These are phyloP conservation scores for Wallacemonas rigidus DNA, from an alignment of 208 protist species.

Conservation along the genomic window DNA sequence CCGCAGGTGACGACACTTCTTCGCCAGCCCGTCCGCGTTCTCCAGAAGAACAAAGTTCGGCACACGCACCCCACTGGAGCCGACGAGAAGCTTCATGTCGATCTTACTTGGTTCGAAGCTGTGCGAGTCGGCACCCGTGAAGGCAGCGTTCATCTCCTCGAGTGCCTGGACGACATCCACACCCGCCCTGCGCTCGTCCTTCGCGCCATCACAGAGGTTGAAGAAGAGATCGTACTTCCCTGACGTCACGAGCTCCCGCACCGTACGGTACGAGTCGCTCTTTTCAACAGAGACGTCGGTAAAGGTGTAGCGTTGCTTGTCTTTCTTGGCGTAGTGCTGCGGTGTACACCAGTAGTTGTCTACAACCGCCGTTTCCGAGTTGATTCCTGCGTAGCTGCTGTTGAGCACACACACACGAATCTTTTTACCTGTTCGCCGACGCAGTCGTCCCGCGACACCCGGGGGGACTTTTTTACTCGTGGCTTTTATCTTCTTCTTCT, in stretches of 20 bases:
- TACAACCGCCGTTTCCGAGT: constrained; percentile 69
- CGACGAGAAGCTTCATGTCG: constrained; percentile 90
- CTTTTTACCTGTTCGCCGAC: constrained; percentile 19
- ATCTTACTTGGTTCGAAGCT: constrained; percentile 90
- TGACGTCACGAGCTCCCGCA: constrained; percentile 79
- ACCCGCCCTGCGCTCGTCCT: constrained; percentile 83
- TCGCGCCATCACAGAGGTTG: constrained; percentile 88
- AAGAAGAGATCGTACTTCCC: constrained; percentile 89
- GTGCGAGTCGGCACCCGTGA: constrained; percentile 84
- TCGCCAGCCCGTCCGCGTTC: constrained; percentile 62
- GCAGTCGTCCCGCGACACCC: neutral
- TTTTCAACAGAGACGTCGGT: constrained; percentile 72
- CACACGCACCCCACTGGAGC: constrained; percentile 70
- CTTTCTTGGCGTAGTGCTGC: constrained; percentile 76
- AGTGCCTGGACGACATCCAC: constrained; percentile 83
- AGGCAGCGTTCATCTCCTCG: constrained; percentile 87
- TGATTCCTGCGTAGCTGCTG: constrained; percentile 82
- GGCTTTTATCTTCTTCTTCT: constrained; percentile 4
- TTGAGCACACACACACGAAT: constrained; percentile 79
- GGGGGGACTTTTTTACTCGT: neutral
- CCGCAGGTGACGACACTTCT: constrained; percentile 82
- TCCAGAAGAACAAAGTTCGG: constrained; percentile 85
- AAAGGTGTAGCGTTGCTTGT: constrained; percentile 72
- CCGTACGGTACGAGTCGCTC: constrained; percentile 64
- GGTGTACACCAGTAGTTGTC: constrained; percentile 87